Evolutionary conservation across 768 basidiomycete genomes (phyloP).

Genomic region (Dendrothele bispora): DNA sequence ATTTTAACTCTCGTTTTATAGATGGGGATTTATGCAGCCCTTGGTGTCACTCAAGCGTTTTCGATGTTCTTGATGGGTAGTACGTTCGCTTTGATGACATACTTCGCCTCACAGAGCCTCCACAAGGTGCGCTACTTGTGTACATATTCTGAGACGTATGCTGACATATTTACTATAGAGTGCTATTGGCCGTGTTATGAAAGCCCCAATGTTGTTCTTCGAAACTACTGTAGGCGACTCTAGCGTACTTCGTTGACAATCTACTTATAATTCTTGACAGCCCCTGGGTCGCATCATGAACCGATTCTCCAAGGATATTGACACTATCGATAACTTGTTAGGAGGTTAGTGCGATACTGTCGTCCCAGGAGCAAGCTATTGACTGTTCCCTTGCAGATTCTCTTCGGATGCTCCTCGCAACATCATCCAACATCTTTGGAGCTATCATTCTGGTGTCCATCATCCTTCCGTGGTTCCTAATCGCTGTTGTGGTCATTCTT

Average conservation of each 20-base stretch:
- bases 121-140: constrained; percentile 47
- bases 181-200: constrained; percentile 70
- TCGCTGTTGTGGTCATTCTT: constrained; percentile 62
- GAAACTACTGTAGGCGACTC: constrained; percentile 65
- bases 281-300: constrained; percentile 89
- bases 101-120: constrained; percentile 70
- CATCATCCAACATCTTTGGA: constrained; percentile 65
- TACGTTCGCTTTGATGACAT: constrained; percentile 66
- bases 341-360: constrained; percentile 38
- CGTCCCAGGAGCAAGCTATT: not conserved
- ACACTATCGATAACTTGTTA: constrained; percentile 76
- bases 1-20: constrained; percentile 26
- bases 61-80: constrained; percentile 68
- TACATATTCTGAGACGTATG: not conserved
- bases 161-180: constrained; percentile 30
- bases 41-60: constrained; percentile 72
- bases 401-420: constrained; percentile 68
- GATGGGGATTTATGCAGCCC: constrained; percentile 80
- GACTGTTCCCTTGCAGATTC: constrained; percentile 44
- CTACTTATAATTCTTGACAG: constrained; percentile 27
- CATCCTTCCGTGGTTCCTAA: constrained; percentile 81
- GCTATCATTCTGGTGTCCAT: constrained; percentile 79
- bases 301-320: constrained; percentile 85
- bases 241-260: not conserved
- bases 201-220: constrained; percentile 89